Conservation (phyloP, 441 rosid genomes). For the Euphorbia celastroides region DNA sequence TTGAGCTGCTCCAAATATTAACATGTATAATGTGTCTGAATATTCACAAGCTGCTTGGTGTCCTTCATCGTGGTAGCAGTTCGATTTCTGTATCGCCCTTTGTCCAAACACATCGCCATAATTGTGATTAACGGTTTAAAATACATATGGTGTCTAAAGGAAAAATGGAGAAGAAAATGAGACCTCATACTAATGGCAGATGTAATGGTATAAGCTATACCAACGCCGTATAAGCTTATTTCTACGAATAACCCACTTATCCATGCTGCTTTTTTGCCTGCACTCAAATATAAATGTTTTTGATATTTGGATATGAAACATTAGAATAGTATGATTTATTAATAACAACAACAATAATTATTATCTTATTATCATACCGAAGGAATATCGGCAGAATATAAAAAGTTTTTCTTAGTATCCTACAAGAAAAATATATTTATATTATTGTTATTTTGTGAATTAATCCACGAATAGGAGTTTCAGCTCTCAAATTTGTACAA, state of each 20-base stretch:
- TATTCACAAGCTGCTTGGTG: conserved; percentile 38
- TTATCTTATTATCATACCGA: too few relatives aligned
- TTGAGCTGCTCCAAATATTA: conserved; percentile 42
- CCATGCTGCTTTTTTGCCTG: conserved; percentile 38
- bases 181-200: conserved; percentile 47
- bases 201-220: conserved; percentile 43
- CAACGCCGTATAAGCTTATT: conserved; percentile 29
- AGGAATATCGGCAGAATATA: too few relatives aligned
- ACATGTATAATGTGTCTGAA: conserved; percentile 39
- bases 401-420: too few relatives aligned
- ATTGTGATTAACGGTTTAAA: too few relatives aligned
- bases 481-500: too few relatives aligned
- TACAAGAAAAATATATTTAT: too few relatives aligned
- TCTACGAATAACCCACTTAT: conserved; percentile 24
- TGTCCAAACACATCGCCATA: background rate
- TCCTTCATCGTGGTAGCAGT: conserved; percentile 58
- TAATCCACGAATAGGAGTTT: too few relatives aligned
- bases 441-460: too few relatives aligned
- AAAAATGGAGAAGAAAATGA: background rate
- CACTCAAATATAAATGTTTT: too few relatives aligned
- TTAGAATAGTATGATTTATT: too few relatives aligned
- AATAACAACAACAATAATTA: too few relatives aligned
- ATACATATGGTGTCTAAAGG: background rate
- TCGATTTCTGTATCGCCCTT: conserved; percentile 59
- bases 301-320: too few relatives aligned